These are phyloP conservation scores for Aspergillus kassunensis DNA, from an alignment of 495 filamentous ascomycete species.

Conservation along the genomic window DNA sequence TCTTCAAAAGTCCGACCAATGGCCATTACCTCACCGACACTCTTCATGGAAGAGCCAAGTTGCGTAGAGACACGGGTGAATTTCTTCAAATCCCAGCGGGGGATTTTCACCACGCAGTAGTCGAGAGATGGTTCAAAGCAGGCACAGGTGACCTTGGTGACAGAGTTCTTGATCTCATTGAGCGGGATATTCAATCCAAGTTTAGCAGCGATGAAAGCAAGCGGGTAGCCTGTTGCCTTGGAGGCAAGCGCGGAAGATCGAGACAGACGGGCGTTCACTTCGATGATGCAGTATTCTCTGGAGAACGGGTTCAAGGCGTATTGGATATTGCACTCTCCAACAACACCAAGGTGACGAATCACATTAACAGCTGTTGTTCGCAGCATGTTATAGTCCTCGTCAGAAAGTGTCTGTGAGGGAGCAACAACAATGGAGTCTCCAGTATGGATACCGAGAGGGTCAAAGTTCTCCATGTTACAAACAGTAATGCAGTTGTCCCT, in stretches of 20 bases:
- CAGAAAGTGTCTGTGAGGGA: conserved; percentile 92
- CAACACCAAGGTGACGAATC: conserved; percentile 92
- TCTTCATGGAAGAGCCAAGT: conserved; percentile 98
- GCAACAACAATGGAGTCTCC: conserved; percentile 98
- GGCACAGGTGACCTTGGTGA: conserved; percentile 92
- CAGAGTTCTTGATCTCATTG: conserved; percentile 94
- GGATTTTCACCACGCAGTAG: conserved; percentile 99
- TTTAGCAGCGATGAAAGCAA: conserved; percentile 96
- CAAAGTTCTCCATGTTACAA: conserved; percentile 99
- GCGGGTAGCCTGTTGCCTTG: conserved; percentile 94
- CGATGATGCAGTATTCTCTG: conserved; percentile 96
- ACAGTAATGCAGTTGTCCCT: conserved; percentile 99
- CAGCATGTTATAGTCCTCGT: conserved; percentile 99
- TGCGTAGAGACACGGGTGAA: conserved; percentile 94
- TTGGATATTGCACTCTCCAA: conserved; percentile 98
- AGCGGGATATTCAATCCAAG: conserved; percentile 89
- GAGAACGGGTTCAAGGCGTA: conserved; percentile 97
- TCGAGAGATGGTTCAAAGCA: conserved; percentile 99
- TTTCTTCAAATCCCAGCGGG: conserved; percentile 97
- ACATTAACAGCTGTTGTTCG: conserved; percentile 98
- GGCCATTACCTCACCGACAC: conserved; percentile 97
- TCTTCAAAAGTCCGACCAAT: conserved; percentile 97
- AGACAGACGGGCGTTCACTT: conserved; percentile 97
- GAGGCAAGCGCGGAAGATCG: conserved; percentile 94
- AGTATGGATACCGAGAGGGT: conserved; percentile 96